Conservation (phyloP, 2,329 filamentous ascomycete genomes). For the Diaporthe batatas region DNA sequence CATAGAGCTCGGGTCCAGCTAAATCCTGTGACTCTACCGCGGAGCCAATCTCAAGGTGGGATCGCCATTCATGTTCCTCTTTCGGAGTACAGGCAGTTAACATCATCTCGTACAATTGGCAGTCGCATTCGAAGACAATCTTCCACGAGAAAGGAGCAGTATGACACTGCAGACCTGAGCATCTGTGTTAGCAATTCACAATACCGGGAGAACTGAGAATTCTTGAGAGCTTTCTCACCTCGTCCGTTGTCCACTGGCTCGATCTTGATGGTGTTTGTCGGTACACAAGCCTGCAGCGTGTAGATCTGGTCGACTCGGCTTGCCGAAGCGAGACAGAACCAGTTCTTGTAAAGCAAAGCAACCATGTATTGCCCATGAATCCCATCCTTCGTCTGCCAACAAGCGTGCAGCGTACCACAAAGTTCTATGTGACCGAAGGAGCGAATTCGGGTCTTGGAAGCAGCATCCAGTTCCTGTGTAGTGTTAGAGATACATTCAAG, state of each 20-base stretch:
- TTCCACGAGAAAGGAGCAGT: slow-evolving; percentile 94
- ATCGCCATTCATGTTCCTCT: slow-evolving; percentile 86
- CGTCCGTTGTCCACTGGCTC: slow-evolving; percentile 82
- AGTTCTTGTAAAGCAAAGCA: slow-evolving; percentile 84
- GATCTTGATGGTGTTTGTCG: slow-evolving; percentile 73
- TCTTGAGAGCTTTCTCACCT: slow-evolving; percentile 62
- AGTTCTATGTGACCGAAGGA: slow-evolving; percentile 84
- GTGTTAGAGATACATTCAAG: slow-evolving; percentile 47
- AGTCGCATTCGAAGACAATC: slow-evolving; percentile 82
- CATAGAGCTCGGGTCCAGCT: slow-evolving; percentile 62
- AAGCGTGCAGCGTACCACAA: slow-evolving; percentile 86
- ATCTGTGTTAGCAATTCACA: not conserved
- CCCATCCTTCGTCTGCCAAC: slow-evolving; percentile 79
- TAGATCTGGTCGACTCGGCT: slow-evolving; percentile 76
- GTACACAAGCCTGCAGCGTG: slow-evolving; percentile 80
- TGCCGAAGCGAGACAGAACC: slow-evolving; percentile 80
- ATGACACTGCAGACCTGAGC: slow-evolving; percentile 84
- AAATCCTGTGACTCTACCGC: slow-evolving; percentile 53
- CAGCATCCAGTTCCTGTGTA: slow-evolving; percentile 59
- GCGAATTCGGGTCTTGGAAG: slow-evolving; percentile 76
- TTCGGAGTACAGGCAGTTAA: slow-evolving; percentile 86
- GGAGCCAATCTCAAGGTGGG: slow-evolving; percentile 67
- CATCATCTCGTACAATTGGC: slow-evolving; percentile 85
- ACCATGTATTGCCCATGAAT: slow-evolving; percentile 86
- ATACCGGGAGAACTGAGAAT: not conserved